Evolutionary conservation across 192 early-diverging fungal genomes (phyloP).

Genomic region (Linnemannia exigua): DNA sequence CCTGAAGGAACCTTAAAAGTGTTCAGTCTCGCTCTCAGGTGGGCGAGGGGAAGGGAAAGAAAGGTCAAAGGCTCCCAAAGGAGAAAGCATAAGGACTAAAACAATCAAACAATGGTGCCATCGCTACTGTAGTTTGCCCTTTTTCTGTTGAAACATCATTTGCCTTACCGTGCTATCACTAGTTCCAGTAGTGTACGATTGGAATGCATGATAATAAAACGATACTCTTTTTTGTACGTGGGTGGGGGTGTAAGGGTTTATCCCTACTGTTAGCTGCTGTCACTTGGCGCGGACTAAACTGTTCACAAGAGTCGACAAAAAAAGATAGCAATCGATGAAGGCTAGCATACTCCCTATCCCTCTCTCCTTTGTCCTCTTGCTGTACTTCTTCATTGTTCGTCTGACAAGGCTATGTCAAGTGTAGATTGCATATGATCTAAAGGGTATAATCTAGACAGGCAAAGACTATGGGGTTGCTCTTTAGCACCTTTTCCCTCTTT

Average conservation of each 20-base stretch:
- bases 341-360: background rate
- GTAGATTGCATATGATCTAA: background rate
- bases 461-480: background rate
- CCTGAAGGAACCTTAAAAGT: background rate
- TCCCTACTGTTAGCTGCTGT: background rate
- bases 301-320: background rate
- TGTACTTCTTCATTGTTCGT: background rate
- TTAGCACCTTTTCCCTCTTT: background rate
- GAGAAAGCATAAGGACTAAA: background rate
- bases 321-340: background rate
- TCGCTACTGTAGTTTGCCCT: background rate
- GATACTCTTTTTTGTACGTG: background rate
- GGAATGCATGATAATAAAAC: background rate
- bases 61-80: background rate
- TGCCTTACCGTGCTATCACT: background rate
- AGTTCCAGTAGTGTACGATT: background rate
- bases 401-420: background rate
- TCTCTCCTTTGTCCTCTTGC: background rate
- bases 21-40: too few species aligned
- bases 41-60: background rate
- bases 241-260: background rate
- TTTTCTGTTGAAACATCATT: too few species aligned
- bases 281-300: background rate
- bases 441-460: background rate
- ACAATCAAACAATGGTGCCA: background rate